A percentile compares a stretch with the other conserved stretches of the same genome.
Conservation (phyloP, 768 basidiomycete species). For the Scleroderma bovista region DNA sequence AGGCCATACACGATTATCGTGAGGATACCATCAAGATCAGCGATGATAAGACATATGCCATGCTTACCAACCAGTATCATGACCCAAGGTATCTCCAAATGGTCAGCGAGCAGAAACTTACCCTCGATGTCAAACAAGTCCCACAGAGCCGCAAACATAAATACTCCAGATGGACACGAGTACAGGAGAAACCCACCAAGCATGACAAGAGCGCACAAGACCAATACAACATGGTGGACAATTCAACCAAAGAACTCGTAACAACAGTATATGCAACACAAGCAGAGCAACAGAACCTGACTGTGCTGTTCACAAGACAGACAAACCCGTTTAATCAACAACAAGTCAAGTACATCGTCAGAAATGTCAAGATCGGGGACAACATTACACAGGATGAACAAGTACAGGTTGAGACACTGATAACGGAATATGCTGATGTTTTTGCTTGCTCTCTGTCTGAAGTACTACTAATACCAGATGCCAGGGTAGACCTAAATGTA, state of each 20-base stretch:
- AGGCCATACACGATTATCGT: slow-evolving; percentile 21
- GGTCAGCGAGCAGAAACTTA: not conserved
- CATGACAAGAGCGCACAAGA: too few relatives aligned
- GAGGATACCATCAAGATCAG: not conserved
- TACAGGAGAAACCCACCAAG: too few relatives aligned
- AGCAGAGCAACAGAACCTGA: too few relatives aligned
- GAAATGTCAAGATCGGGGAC: slow-evolving; percentile 20
- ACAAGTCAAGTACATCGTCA: slow-evolving; percentile 13
- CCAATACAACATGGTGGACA: too few relatives aligned
- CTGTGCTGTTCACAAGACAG: not conserved
- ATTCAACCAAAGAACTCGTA: too few relatives aligned
- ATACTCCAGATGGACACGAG: too few relatives aligned
- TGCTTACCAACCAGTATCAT: not conserved
- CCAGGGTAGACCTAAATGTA: not conserved
- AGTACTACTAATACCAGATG: not conserved
- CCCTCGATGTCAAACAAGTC: not conserved
- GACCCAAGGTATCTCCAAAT: not conserved
- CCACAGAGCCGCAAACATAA: not conserved
- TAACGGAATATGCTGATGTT: not conserved
- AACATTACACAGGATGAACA: not conserved
- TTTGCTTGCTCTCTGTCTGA: not conserved
- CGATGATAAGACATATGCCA: not conserved
- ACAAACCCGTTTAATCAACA: not conserved
- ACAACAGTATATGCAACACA: too few relatives aligned
- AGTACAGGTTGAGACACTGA: not conserved